Conservation (phyloP, 768 basidiomycete species). For the Suillus subalutaceus region DNA sequence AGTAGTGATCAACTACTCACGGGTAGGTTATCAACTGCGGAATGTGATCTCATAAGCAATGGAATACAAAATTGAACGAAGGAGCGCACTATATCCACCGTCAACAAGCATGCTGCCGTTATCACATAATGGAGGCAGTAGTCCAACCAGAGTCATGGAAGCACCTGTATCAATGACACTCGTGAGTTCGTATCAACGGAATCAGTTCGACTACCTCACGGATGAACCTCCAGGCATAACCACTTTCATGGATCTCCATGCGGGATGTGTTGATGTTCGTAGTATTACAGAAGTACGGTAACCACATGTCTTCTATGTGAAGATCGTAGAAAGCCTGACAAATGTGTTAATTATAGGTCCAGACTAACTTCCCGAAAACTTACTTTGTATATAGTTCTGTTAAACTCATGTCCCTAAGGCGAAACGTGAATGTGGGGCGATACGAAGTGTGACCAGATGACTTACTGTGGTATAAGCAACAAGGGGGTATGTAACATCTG, state of each 20-base stretch:
- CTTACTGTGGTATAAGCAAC: conserved; percentile 76
- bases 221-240: conserved; percentile 97
- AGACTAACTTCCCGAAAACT: conserved; percentile 1
- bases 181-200: conserved; percentile 2
- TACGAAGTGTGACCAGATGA: conserved; percentile 12
- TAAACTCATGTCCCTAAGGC: conserved; percentile 89
- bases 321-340: conserved; percentile 85
- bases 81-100: conserved; percentile 75
- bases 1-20: conserved; percentile 42
- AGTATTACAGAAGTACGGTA: conserved; percentile 97
- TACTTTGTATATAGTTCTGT: conserved; percentile 92
- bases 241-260: conserved; percentile 97
- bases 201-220: conserved; percentile 47
- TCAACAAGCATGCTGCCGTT: conserved; percentile 92
- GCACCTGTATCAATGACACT: conserved; percentile 56
- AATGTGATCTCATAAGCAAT: conserved; percentile 14
- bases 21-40: conserved; percentile 84
- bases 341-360: conserved; percentile 14
- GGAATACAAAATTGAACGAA: conserved; percentile 11
- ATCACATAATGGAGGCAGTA: conserved; percentile 93
- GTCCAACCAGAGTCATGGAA: conserved; percentile 95
- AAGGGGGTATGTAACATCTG: conserved; percentile 83
- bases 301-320: conserved; percentile 98
- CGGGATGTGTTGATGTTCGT: conserved; percentile 95
- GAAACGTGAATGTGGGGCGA: conserved; percentile 12